Conservation (phyloP, 176 grass and related monocot species). For the Sorghum bicolor region DNA sequence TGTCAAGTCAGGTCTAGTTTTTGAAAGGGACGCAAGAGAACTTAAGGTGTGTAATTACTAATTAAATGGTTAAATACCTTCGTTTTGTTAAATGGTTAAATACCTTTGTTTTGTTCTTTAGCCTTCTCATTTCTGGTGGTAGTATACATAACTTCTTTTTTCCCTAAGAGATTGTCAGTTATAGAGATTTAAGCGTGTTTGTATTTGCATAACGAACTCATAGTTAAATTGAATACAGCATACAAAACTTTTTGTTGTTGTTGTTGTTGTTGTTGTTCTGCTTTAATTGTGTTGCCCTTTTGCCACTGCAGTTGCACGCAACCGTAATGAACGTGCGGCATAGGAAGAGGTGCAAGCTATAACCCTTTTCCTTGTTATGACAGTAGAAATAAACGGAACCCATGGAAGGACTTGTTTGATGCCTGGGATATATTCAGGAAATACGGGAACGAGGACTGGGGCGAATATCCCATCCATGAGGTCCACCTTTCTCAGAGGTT, state of each 20-base stretch:
- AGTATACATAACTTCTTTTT: neutral
- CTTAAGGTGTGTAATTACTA: slow-evolving; percentile 59
- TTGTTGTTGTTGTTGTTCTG: neutral
- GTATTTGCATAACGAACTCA: slow-evolving; percentile 3
- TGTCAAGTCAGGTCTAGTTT: slow-evolving; percentile 68
- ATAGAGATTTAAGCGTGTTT: neutral
- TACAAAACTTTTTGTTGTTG: neutral
- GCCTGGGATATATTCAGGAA: slow-evolving; percentile 62
- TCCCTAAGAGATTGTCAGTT: neutral
- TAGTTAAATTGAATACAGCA: neutral
- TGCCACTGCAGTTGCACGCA: slow-evolving; percentile 62
- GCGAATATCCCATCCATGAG: slow-evolving; percentile 53
- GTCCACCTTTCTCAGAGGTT: slow-evolving; percentile 87
- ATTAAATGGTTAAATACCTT: neutral
- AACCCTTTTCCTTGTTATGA: neutral
- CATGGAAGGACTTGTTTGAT: slow-evolving; percentile 61
- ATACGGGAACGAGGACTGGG: slow-evolving; percentile 70
- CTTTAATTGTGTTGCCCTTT: neutral
- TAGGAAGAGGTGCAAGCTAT: slow-evolving; percentile 59
- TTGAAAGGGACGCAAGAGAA: slow-evolving; percentile 57
- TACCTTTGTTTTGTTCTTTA: neutral
- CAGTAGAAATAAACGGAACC: slow-evolving; percentile 43
- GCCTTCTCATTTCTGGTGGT: neutral
- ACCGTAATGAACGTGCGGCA: slow-evolving; percentile 89
- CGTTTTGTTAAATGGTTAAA: neutral